Evolutionary conservation across 2,329 filamentous ascomycete genomes (phyloP).

Genomic region (Talaromyces sp.): DNA sequence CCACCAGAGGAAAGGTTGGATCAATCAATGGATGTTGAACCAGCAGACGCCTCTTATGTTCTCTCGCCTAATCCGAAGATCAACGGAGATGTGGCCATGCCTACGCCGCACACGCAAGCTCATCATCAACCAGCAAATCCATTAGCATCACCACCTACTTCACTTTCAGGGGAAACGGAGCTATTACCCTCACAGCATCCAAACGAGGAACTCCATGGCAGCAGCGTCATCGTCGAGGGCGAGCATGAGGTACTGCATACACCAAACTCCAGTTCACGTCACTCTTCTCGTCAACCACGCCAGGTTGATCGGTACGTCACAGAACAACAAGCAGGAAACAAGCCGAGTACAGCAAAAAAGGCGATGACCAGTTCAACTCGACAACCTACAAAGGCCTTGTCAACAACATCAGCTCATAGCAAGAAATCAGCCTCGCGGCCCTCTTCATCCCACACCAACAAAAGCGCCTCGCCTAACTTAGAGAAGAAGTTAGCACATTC

Average conservation of each 20-base stretch:
- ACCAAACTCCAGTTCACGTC: slow-evolving; percentile 41
- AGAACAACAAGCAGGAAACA: slow-evolving; percentile 28
- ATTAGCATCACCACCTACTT: slow-evolving; percentile 46
- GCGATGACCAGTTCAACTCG: neutral
- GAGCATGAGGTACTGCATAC: slow-evolving; percentile 29
- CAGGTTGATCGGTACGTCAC: slow-evolving; percentile 40
- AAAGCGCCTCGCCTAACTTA: slow-evolving; percentile 32
- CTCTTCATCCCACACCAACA: slow-evolving; percentile 39
- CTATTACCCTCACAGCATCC: slow-evolving; percentile 23
- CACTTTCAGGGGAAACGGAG: slow-evolving; percentile 42
- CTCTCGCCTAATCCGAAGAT: slow-evolving; percentile 38
- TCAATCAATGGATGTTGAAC: slow-evolving; percentile 22
- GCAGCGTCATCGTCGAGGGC: slow-evolving; percentile 23
- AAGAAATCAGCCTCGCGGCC: slow-evolving; percentile 37
- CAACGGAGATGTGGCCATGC: slow-evolving; percentile 32
- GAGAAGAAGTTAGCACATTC: slow-evolving; percentile 36
- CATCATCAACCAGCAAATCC: slow-evolving; percentile 35
- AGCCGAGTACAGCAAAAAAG: slow-evolving; percentile 21
- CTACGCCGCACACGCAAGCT: slow-evolving; percentile 25
- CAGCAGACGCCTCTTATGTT: slow-evolving; percentile 32
- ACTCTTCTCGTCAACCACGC: slow-evolving; percentile 45
- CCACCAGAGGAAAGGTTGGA: slow-evolving; percentile 10
- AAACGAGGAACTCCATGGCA: slow-evolving; percentile 28
- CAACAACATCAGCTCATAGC: slow-evolving; percentile 19
- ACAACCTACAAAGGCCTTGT: slow-evolving; percentile 23